Conservation (phyloP, 139 green algal genomes). For the Cymbomonas tetramitiformis region DNA sequence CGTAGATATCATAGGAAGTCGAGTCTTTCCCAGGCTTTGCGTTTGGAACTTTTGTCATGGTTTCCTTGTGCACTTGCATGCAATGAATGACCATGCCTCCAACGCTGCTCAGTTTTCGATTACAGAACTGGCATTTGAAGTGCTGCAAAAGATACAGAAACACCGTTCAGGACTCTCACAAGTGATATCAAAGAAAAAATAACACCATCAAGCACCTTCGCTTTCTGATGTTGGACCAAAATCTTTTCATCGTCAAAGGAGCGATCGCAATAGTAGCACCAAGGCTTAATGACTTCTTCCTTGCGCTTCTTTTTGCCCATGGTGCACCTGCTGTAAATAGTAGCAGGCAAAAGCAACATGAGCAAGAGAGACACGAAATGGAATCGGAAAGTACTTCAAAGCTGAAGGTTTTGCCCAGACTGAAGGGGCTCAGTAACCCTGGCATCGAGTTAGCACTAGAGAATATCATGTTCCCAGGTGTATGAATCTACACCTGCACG, state of each 20-base stretch:
- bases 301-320: conserved; percentile 27
- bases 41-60: conserved; percentile 30
- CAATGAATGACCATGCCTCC: conserved; percentile 67
- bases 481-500: too few species aligned
- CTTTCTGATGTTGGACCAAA: conserved; percentile 75
- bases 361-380: too few species aligned
- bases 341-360: too few species aligned
- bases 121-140: conserved; percentile 60
- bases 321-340: too few species aligned
- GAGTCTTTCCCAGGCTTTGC: neutral
- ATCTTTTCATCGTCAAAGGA: conserved; percentile 67
- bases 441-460: too few species aligned
- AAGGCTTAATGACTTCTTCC: conserved; percentile 29
- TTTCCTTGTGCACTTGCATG: conserved; percentile 73
- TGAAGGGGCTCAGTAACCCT: too few species aligned
- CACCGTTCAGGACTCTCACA: neutral
- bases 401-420: too few species aligned
- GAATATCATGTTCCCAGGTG: too few species aligned
- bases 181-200: neutral
- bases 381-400: too few species aligned
- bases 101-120: conserved; percentile 58
- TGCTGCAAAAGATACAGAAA: conserved; percentile 32
- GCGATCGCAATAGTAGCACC: conserved; percentile 79
- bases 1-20: neutral
- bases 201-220: conserved; percentile 1